Evolutionary conservation across 352 stramenopile genomes (phyloP).

Genomic region (Globisporangium radiosum): DNA sequence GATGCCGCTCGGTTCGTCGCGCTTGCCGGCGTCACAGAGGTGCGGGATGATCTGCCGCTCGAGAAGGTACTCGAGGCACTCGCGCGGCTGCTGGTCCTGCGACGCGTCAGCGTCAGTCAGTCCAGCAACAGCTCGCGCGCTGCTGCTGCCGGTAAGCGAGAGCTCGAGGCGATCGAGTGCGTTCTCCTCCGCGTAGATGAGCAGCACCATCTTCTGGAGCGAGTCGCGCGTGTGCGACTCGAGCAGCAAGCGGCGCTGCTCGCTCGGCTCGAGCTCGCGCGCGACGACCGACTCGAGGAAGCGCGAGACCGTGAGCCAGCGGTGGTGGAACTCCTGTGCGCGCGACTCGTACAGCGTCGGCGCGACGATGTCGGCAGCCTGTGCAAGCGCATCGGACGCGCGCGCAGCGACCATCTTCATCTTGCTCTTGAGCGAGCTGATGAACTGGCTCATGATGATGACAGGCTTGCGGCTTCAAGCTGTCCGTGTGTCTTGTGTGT

Average conservation of each 20-base stretch:
- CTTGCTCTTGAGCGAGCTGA: constrained; percentile 78
- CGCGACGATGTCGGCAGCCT: constrained; percentile 73
- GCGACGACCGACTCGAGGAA: constrained; percentile 71
- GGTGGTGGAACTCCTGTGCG: constrained; percentile 82
- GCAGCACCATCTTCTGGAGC: constrained; percentile 78
- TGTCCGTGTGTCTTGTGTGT: neutral
- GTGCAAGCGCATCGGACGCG: constrained; percentile 60
- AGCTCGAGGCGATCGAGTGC: constrained; percentile 65
- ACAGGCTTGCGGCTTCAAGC: neutral
- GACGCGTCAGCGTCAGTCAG: constrained; percentile 12
- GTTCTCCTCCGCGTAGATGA: constrained; percentile 83
- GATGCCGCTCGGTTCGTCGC: constrained; percentile 71
- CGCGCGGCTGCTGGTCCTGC: constrained; percentile 30
- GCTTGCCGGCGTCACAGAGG: constrained; percentile 62
- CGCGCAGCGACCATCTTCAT: constrained; percentile 68
- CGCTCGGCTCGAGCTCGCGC: constrained; percentile 50
- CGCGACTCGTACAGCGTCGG: constrained; percentile 79
- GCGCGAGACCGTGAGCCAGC: constrained; percentile 67
- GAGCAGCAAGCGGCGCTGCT: constrained; percentile 71
- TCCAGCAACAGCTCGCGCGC: constrained; percentile 7
- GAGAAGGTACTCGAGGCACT: constrained; percentile 80
- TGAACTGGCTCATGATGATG: constrained; percentile 16
- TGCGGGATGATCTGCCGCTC: constrained; percentile 80
- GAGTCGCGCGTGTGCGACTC: constrained; percentile 80
- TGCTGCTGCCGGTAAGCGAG: constrained; percentile 17